Conservation (phyloP, 352 stramenopile genomes). For the Pythium aquatile region DNA sequence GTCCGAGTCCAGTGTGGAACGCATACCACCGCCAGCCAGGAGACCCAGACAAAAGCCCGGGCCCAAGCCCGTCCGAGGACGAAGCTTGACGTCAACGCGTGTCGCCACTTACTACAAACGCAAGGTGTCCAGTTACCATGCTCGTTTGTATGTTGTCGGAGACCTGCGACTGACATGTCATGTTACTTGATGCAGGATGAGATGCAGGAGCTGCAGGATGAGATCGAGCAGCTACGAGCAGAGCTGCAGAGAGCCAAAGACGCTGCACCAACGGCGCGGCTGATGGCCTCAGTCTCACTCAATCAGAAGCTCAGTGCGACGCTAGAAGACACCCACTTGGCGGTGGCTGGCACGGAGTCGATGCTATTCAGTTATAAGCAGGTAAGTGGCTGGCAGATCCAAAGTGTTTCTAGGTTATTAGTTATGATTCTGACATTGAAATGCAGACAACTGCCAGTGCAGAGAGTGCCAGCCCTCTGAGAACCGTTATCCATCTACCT, state of each 20-base stretch:
- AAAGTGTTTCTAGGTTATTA: too few species aligned
- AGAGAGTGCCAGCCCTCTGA: background rate
- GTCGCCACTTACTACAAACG: too few species aligned
- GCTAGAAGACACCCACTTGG: background rate
- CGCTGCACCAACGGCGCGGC: background rate
- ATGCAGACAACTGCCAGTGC: background rate
- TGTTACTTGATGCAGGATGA: slow-evolving; percentile 6
- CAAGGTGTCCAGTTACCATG: slow-evolving; percentile 6
- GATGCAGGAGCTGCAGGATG: slow-evolving; percentile 4
- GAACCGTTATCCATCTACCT: slow-evolving; percentile 7
- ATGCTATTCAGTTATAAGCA: background rate
- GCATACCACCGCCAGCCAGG: background rate
- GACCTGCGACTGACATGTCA: background rate
- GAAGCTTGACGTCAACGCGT: too few species aligned
- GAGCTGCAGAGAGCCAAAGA: background rate
- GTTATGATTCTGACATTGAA: too few species aligned
- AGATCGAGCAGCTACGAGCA: background rate
- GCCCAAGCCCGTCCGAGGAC: background rate
- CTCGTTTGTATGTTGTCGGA: background rate
- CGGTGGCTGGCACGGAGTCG: background rate
- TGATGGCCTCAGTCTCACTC: background rate
- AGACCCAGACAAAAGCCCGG: background rate
- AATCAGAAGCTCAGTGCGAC: background rate
- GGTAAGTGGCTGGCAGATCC: too few species aligned
- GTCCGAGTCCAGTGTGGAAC: background rate